Conservation (phyloP, 192 early-diverging fungal genomes). For the Coemansia sp. region DNA sequence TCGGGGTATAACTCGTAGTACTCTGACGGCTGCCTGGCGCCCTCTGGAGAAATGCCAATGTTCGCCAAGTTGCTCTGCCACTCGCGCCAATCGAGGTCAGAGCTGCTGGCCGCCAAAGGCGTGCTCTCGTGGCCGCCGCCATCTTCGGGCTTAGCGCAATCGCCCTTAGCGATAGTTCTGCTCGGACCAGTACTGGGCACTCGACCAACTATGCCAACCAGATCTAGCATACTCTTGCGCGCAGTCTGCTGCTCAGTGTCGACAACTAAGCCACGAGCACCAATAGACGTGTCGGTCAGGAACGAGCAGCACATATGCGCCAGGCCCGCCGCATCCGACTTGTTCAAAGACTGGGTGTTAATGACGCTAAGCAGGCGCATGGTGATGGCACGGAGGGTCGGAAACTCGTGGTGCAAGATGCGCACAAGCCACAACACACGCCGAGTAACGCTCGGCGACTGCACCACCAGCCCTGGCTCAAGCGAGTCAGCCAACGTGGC, state of each 20-base stretch:
- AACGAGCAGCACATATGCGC: slow-evolving; percentile 17
- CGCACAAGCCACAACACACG: slow-evolving; percentile 28
- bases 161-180: background rate
- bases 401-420: slow-evolving; percentile 39
- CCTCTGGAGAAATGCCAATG: background rate
- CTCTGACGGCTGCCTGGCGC: slow-evolving; percentile 3
- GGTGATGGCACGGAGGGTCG: slow-evolving; percentile 14
- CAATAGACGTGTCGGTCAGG: slow-evolving; percentile 4
- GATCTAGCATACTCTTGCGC: background rate
- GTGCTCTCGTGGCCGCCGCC: background rate
- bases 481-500: slow-evolving; percentile 31
- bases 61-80: slow-evolving; percentile 1
- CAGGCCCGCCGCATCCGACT: slow-evolving; percentile 21
- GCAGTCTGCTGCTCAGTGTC: background rate
- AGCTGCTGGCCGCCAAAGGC: background rate
- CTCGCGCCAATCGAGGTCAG: slow-evolving; percentile 4
- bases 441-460: slow-evolving; percentile 27
- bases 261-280: background rate
- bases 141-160: background rate
- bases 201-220: background rate
- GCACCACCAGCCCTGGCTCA: slow-evolving; percentile 21
- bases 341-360: slow-evolving; percentile 7
- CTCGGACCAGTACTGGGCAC: background rate
- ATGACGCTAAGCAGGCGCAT: slow-evolving; percentile 33
- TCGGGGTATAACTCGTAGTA: slow-evolving; percentile 21